Evolutionary conservation across 352 stramenopile species (phyloP).

Genomic region (Globisporangium radiosum): DNA sequence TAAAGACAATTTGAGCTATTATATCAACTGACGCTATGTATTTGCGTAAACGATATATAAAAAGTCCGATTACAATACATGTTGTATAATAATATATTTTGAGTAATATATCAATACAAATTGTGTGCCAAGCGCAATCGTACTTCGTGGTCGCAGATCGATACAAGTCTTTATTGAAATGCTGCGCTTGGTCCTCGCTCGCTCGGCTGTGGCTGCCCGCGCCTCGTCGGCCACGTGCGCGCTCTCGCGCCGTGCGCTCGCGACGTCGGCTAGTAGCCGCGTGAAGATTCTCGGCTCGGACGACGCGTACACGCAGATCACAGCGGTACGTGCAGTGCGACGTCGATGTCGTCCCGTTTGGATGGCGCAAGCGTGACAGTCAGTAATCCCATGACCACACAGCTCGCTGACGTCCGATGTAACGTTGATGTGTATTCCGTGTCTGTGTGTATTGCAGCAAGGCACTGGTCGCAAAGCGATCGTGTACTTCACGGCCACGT

Average conservation of each 20-base stretch:
- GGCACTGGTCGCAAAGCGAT: constrained; percentile 65
- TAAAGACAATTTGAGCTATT: no score
- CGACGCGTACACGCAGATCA: constrained; percentile 65
- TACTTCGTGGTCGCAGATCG: no score
- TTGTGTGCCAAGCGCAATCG: no score
- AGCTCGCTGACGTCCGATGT: no score
- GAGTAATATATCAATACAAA: no score
- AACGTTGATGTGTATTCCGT: no score
- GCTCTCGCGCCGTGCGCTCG: constrained; percentile 23
- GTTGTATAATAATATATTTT: no score
- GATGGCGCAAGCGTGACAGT: no score
- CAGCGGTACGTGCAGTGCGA: constrained; percentile 28
- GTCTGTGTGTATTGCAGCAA: constrained; percentile 20
- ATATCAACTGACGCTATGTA: no score
- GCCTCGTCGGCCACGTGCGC: constrained; percentile 5
- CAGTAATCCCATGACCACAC: no score
- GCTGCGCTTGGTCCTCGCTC: constrained; percentile 19
- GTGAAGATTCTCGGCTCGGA: constrained; percentile 75
- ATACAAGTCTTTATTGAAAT: constrained; percentile 12
- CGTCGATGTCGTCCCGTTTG: background rate
- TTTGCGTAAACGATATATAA: no score
- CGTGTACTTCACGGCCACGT: constrained; percentile 88
- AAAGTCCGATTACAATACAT: no score
- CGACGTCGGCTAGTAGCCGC: constrained; percentile 39
- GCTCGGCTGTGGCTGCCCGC: constrained; percentile 19